Evolutionary conservation across 129 eudicot species (phyloP), one percentile per base, ranked within the genome.

Genomic region (Apium graveolens): DNA sequence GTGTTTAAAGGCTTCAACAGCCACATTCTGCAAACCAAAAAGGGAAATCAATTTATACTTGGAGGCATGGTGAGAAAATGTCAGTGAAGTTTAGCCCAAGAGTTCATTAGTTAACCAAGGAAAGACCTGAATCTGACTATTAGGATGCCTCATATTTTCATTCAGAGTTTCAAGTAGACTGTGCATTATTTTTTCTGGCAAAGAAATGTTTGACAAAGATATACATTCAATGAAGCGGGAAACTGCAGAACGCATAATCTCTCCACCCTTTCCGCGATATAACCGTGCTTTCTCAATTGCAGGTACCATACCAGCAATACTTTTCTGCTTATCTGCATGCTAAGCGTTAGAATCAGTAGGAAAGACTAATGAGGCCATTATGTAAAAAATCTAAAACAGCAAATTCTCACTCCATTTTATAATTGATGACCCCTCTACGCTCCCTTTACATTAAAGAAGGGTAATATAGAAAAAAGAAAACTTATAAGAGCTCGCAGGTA

Each of bases 211-310:
- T 21, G 94, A 93, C 42, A 79, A 63, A 73, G 99, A 86, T 74
- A 89, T 91, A 79, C 96, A 90, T 82, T 95, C 90, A 81, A 90
- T 88, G 75, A 92, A 95, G 75, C 96, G 92, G 26, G 97, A 95
- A 81, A 95, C 99, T 80, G 99, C 94, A 84, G 91, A 83, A 35
- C 97, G 92, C 99, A 95, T 95, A 57, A 95, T 90, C 84, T 95
- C 97, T 81, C 99, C 99, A 75, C 99, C 97, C 77, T 95, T 95
- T 76, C 99, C 99, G 53, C 99, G 94, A 82, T 95, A 95, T 44
- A 95, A 84, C 77, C 99, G 86, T 69, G 99, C 97, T 86, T 95
- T 95, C 85, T 95, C 99, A 75, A 95, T 95, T 38, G 96, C 95
- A 76, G 97, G 97, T 83, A 95, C 96, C 73, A 92, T 76, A 74